Evolutionary conservation across 192 early-diverging fungal species (phyloP).

Genomic region (Nowakowskiella sp.): DNA sequence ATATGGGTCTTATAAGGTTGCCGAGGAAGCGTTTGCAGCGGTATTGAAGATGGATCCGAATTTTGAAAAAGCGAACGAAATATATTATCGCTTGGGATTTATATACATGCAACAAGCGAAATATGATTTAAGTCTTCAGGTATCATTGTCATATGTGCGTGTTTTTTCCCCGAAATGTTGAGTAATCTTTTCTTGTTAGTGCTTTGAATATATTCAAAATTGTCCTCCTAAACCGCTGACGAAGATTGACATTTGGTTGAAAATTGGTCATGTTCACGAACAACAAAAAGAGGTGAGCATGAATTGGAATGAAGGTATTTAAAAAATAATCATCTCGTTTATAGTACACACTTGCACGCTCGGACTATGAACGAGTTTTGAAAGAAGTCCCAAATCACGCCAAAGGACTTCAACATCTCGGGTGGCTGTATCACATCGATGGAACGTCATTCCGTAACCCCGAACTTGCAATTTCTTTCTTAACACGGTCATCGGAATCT

Average conservation of each 20-base stretch:
- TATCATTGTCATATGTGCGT: constrained; percentile 18
- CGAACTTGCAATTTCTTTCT: constrained; percentile 70
- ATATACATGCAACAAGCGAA: constrained; percentile 92
- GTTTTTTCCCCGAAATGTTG: neutral
- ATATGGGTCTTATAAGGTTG: constrained; percentile 93
- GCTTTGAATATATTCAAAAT: constrained; percentile 82
- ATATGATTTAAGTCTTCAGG: constrained; percentile 61
- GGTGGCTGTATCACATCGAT: constrained; percentile 92
- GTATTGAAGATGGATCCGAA: constrained; percentile 92
- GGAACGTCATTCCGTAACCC: constrained; percentile 75
- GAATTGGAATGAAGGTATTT: constrained; percentile 27
- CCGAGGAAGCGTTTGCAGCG: constrained; percentile 90
- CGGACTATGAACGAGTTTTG: constrained; percentile 89
- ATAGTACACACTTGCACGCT: constrained; percentile 57
- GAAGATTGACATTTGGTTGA: constrained; percentile 96
- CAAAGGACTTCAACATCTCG: constrained; percentile 93
- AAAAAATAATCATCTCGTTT: neutral
- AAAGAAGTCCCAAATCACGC: constrained; percentile 83
- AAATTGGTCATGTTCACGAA: constrained; percentile 95
- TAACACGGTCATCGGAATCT: constrained; percentile 75
- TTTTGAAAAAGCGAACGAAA: constrained; percentile 96
- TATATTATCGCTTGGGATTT: constrained; percentile 95
- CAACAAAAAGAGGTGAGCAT: constrained; percentile 75
- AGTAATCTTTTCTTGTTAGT: constrained; percentile 36
- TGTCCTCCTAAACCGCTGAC: constrained; percentile 89